Evolutionary conservation across 164 flowering plant genomes (phyloP), one percentile per base, ranked within the genome.

Genomic region (Dillenia turbinata): DNA sequence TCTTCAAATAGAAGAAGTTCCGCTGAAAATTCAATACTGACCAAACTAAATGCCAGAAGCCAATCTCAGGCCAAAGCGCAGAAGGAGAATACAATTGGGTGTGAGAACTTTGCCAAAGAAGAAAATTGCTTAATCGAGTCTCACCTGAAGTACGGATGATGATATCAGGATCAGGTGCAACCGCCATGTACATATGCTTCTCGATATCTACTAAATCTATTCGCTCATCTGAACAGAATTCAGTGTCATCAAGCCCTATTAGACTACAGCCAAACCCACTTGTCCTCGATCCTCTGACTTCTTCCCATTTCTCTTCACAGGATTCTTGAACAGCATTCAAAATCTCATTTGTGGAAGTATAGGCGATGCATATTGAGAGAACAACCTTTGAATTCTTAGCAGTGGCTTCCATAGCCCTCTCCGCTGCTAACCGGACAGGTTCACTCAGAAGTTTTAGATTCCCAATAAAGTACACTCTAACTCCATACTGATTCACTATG

Each of bases 71-170:
- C 97, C 97, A 87, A 49, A 92, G 78, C 8, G 66, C 89, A 12
- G 67, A 17, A 0, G 92, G 87, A 58, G 85, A 75, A 65, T 81
- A 81, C 73, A 92, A 74, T 9, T 70, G 57, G 63, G 79, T 76
- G 56, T 47, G 46, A 2, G 77, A 51, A 53, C 80, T 76, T 70
- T 92, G 96, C 97, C 97, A 92, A 2, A 89, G 75, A 44, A 92
- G 84, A 61, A 87, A 92, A 77, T 92, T 92, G 78, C 97, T 92
- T 68, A 92, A 62, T n/a, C 93, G 81, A 33, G 80, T 71, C 69
- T 84, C 96, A 13, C 97, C 93, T 0, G 96, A 85, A 53, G 80
- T 85, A 19, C 94, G 76, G 12, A 92, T 49, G 63, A 92, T 40
- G 49, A 92, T 79, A 57, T 91, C 90, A 0, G 91, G 93, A 49